These are phyloP conservation scores for Aciculosporium take DNA, from an alignment of 2,329 filamentous ascomycete species.

Conservation along the genomic window DNA sequence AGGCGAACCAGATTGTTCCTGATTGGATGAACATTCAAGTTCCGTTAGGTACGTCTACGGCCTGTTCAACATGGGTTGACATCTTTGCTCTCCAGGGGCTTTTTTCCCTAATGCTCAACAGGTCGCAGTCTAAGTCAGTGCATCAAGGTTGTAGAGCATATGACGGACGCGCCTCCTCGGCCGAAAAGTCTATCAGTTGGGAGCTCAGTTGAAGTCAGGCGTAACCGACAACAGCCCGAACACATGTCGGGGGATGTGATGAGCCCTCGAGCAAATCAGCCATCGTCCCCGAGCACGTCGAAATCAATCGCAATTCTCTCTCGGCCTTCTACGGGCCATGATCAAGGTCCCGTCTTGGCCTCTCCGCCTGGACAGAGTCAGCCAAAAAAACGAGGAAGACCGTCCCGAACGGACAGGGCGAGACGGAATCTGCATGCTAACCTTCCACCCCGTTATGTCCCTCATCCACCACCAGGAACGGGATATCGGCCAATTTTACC, in stretches of 20 bases:
- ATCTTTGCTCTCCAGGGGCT: background rate
- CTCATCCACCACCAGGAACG: slow-evolving; percentile 12
- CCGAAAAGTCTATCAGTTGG: slow-evolving; percentile 23
- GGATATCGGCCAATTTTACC: slow-evolving; percentile 8
- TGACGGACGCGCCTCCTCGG: slow-evolving; percentile 18
- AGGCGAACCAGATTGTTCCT: slow-evolving; percentile 23
- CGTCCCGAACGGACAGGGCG: slow-evolving; percentile 29
- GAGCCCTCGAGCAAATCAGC: background rate
- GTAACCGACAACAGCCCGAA: background rate
- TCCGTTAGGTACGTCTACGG: slow-evolving; percentile 25
- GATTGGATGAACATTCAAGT: slow-evolving; percentile 35
- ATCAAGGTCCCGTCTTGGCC: background rate
- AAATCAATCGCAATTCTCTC: slow-evolving; percentile 11
- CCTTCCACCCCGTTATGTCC: slow-evolving; percentile 20
- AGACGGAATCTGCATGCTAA: slow-evolving; percentile 17
- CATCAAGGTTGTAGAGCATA: slow-evolving; percentile 24
- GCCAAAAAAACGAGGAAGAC: slow-evolving; percentile 31
- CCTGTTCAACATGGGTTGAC: background rate
- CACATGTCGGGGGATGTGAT: background rate
- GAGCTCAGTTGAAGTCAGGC: slow-evolving; percentile 18
- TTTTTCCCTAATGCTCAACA: slow-evolving; percentile 10
- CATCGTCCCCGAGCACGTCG: slow-evolving; percentile 1
- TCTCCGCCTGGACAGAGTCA: background rate
- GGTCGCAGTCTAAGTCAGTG: slow-evolving; percentile 35
- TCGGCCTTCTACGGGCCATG: slow-evolving; percentile 10